Conservation (phyloP, 2,329 filamentous ascomycete genomes). For the Calonectria crousiana region DNA sequence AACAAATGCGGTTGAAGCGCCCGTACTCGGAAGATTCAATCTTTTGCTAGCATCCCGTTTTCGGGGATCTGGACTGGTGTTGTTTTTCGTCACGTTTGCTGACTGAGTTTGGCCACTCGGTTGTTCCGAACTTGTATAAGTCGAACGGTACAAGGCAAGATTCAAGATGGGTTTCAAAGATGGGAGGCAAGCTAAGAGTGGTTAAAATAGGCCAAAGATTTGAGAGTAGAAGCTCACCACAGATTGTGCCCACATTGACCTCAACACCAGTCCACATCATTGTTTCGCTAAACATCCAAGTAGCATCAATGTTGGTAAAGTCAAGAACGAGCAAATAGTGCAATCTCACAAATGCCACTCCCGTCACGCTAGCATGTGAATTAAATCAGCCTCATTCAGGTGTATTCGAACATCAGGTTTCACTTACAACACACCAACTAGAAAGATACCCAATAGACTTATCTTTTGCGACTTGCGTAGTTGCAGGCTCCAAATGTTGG, state of each 20-base stretch:
- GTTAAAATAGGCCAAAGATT: background rate
- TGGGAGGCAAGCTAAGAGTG: background rate
- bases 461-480: background rate
- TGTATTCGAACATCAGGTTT: background rate
- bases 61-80: background rate
- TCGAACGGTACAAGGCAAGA: background rate
- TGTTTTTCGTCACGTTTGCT: background rate
- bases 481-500: background rate
- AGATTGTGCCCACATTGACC: constrained; percentile 1
- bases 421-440: background rate
- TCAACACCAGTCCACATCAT: constrained; percentile 6
- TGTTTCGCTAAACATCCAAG: background rate
- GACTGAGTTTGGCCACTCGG: background rate
- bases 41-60: background rate
- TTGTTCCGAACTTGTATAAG: background rate
- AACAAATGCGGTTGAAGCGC: background rate
- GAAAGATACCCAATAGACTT: background rate
- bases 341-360: background rate
- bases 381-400: background rate
- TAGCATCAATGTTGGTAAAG: constrained; percentile 1
- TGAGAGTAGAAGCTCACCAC: background rate
- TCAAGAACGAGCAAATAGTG: background rate
- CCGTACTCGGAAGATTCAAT: background rate
- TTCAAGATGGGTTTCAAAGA: background rate
- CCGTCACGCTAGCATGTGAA: background rate